Conservation (phyloP, 2,329 filamentous ascomycete species). For the Arthrobotrys entomopaga region DNA sequence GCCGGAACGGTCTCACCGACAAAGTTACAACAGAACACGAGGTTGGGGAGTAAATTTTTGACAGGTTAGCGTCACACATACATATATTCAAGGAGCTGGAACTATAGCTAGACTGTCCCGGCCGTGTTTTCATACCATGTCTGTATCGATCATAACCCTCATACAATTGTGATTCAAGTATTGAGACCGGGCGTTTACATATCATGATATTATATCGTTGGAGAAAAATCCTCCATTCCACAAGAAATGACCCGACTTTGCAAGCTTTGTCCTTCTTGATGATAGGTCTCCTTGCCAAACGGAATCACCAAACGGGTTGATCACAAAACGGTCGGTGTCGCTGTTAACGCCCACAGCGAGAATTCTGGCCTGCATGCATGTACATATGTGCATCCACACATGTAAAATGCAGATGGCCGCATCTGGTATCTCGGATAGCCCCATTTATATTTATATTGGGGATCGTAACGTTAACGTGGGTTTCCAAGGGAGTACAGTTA, state of each 20-base stretch:
- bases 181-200: no score
- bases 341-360: slow-evolving; percentile 31
- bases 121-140: no score
- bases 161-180: no score
- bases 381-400: not conserved
- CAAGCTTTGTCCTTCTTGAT: no score
- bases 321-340: slow-evolving; percentile 39
- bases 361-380: slow-evolving; percentile 23
- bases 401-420: slow-evolving; percentile 5
- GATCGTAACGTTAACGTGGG: not conserved
- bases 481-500: no score
- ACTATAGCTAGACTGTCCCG: no score
- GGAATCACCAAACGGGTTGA: no score
- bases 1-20: not conserved
- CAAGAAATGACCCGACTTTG: no score
- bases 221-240: no score
- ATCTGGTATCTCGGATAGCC: slow-evolving; percentile 4
- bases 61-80: not conserved
- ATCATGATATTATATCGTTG: no score
- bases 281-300: no score
- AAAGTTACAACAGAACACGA: slow-evolving; percentile 5
- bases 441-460: not conserved
- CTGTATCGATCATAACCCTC: no score
- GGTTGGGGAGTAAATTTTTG: not conserved
- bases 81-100: not conserved